Conservation (phyloP, 495 filamentous ascomycete genomes). For the Hypoxylon intermedium region DNA sequence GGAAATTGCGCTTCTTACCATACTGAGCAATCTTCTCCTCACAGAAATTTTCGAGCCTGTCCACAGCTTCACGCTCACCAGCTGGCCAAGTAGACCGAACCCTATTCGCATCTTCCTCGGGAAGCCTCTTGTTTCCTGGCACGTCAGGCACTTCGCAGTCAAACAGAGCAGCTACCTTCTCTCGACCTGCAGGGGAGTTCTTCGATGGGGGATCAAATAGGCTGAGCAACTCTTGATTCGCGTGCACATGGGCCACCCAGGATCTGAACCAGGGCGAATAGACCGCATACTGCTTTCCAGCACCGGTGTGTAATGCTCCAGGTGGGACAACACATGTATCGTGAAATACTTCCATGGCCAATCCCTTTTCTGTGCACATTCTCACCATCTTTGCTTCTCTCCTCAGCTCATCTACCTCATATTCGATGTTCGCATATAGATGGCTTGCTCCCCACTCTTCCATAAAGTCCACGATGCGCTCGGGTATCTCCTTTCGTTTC, state of each 20-base stretch:
- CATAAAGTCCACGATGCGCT: conserved; percentile 71
- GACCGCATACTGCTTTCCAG: conserved; percentile 81
- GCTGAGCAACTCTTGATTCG: conserved; percentile 69
- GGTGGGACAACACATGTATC: conserved; percentile 86
- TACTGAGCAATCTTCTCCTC: conserved; percentile 69
- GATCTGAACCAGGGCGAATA: conserved; percentile 82
- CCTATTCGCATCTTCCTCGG: conserved; percentile 63
- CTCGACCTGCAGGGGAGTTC: conserved; percentile 65
- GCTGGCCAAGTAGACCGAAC: conserved; percentile 73
- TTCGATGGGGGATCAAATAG: conserved; percentile 62
- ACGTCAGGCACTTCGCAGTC: conserved; percentile 65
- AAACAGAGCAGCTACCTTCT: conserved; percentile 67
- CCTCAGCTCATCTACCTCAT: conserved; percentile 79
- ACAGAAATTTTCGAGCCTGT: conserved; percentile 73
- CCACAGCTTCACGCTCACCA: conserved; percentile 77
- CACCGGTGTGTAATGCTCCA: conserved; percentile 65
- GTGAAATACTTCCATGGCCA: conserved; percentile 70
- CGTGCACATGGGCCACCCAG: conserved; percentile 76
- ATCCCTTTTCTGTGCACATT: conserved; percentile 63
- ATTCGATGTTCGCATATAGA: conserved; percentile 75
- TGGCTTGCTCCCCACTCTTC: conserved; percentile 77
- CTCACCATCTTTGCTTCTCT: conserved; percentile 73
- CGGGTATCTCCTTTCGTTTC: conserved; percentile 67
- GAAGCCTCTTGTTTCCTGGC: conserved; percentile 70
- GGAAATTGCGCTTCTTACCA: conserved; percentile 65